phyloP scores from a whole-genome alignment of 2,329 filamentous ascomycete genomes.

The Trichoderma atrobrunneum region DNA sequence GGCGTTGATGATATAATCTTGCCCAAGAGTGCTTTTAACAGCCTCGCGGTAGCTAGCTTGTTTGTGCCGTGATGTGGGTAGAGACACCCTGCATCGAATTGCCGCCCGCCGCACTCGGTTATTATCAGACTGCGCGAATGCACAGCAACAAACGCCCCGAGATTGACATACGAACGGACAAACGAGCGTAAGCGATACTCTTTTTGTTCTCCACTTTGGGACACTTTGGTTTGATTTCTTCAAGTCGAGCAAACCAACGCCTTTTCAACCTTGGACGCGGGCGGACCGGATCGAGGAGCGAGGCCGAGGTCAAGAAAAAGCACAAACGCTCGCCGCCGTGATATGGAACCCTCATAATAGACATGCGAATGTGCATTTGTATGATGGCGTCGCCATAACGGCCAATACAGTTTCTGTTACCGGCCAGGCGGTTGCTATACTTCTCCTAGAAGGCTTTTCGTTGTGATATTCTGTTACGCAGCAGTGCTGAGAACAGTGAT shows the following conservation, averaged over 20 bases:
- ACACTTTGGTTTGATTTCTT: not conserved
- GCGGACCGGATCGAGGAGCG: not conserved
- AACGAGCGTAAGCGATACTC: not conserved
- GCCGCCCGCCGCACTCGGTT: not conserved
- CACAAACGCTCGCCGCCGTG: not conserved
- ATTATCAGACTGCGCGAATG: not conserved
- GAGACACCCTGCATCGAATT: not conserved
- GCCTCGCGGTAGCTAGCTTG: no score
- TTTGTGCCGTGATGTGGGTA: not conserved
- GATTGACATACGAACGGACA: not conserved
- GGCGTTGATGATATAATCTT: no score
- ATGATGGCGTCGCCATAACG: not conserved
- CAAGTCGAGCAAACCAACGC: not conserved
- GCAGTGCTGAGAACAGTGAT: not conserved
- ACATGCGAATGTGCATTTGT: not conserved
- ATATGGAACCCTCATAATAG: not conserved
- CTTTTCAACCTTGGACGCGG: not conserved
- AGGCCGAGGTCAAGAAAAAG: not conserved
- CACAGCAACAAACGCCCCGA: not conserved
- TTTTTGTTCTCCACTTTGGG: not conserved
- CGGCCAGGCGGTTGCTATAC: not conserved
- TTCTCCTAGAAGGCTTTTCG: not conserved
- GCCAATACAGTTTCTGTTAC: not conserved
- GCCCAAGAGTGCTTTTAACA: no score
- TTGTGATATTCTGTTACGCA: not conserved